These are phyloP conservation scores for Thielaviopsis punctulata DNA, from an alignment of 2,329 filamentous ascomycete species.

Conservation along the genomic window DNA sequence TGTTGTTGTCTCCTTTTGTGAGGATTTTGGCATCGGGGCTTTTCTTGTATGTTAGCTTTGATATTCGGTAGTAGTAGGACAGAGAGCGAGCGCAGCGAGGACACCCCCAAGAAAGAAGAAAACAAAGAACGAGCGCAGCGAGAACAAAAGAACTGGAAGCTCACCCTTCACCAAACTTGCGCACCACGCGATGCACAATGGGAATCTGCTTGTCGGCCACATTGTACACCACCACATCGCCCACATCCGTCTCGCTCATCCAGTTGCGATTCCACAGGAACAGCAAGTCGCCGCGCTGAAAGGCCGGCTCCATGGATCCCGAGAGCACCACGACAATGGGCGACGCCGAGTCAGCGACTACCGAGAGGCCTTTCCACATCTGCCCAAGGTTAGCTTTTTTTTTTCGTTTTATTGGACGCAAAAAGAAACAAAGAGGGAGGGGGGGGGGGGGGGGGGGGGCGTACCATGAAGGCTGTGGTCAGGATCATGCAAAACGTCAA, in stretches of 20 bases:
- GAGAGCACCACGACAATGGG: conserved; percentile 74
- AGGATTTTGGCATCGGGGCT: conserved; percentile 53
- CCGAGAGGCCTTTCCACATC: conserved; percentile 79
- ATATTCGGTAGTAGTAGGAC: conserved; percentile 8
- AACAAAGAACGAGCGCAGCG: neutral
- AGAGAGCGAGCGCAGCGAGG: neutral
- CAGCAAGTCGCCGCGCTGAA: conserved; percentile 60
- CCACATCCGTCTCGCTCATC: conserved; percentile 35
- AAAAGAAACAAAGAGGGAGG: neutral
- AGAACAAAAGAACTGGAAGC: conserved; percentile 15
- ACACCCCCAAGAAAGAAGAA: neutral
- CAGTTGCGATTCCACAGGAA: conserved; percentile 61
- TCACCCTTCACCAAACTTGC: conserved; percentile 47
- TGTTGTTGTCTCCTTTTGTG: conserved; percentile 96
- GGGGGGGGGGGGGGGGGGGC: conserved; percentile 12
- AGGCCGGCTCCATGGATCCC: conserved; percentile 71
- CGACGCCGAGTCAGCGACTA: conserved; percentile 56
- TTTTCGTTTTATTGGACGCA: too few relatives aligned
- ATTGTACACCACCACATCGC: conserved; percentile 52
- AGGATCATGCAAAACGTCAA: conserved; percentile 85
- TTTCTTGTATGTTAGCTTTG: neutral
- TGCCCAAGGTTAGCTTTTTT: too few relatives aligned
- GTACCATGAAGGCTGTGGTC: conserved; percentile 76
- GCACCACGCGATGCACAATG: conserved; percentile 84
- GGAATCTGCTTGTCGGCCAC: conserved; percentile 89